phyloP scores from a whole-genome alignment of 208 protist genomes.

The Phytomonas sp. region DNA sequence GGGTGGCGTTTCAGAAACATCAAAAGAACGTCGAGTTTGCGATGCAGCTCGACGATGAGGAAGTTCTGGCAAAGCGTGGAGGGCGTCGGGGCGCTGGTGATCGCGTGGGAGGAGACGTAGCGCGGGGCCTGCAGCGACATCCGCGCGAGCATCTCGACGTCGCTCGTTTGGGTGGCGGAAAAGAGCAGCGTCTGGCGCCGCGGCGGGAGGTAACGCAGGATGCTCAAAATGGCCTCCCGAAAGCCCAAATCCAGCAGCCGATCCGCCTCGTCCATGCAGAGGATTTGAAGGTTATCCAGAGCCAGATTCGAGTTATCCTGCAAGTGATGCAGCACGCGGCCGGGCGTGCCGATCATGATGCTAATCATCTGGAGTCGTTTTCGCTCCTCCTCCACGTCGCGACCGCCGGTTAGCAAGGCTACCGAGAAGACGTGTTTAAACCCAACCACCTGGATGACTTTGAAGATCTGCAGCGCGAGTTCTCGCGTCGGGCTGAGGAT shows the following conservation, averaged over 20 bases:
- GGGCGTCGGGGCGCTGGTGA: constrained; percentile 77
- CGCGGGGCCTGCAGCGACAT: constrained; percentile 91
- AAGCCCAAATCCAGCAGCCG: constrained; percentile 98
- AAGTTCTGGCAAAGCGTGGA: constrained; percentile 92
- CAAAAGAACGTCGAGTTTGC: constrained; percentile 97
- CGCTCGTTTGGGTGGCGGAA: constrained; percentile 97
- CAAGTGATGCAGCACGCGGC: constrained; percentile 98
- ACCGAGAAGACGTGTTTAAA: constrained; percentile 91
- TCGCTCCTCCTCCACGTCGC: constrained; percentile 91
- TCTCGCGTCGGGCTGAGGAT: constrained; percentile 98
- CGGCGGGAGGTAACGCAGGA: constrained; percentile 87
- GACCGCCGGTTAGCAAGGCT: constrained; percentile 98
- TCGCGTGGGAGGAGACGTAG: constrained; percentile 92
- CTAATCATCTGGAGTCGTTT: constrained; percentile 92
- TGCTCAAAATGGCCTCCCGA: constrained; percentile 87
- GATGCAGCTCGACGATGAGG: constrained; percentile 78
- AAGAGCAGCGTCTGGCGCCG: constrained; percentile 98
- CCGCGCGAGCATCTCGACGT: constrained; percentile 90
- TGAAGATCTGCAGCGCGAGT: constrained; percentile 98
- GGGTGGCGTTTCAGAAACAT: constrained; percentile 96
- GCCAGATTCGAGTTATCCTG: constrained; percentile 92
- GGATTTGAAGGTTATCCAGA: constrained; percentile 90
- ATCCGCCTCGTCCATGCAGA: constrained; percentile 99
- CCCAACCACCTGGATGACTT: constrained; percentile 94
- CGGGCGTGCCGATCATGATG: constrained; percentile 98